Percentiles rank a stretch among this genome's conserved stretches.
These are phyloP conservation scores for Solanum rostratum DNA, from an alignment of 257 asterid species.

Conservation along the genomic window DNA sequence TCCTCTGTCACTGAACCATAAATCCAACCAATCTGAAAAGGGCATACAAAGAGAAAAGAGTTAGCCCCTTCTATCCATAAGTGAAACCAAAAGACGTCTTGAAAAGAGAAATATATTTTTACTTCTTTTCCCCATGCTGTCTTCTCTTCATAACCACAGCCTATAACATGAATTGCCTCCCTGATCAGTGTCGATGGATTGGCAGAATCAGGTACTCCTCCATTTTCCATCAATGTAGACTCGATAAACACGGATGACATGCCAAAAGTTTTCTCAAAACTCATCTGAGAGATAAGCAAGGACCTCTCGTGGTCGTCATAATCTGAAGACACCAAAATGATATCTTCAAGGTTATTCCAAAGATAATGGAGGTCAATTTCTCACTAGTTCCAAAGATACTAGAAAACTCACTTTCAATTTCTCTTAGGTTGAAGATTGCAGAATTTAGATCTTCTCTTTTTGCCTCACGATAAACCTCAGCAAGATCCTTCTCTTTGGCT, in stretches of 20 bases:
- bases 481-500: slow-evolving; percentile 55
- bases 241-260: slow-evolving; percentile 79
- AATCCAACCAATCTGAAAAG: slow-evolving; percentile 84
- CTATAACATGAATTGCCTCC: slow-evolving; percentile 93
- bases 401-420: slow-evolving; percentile 68
- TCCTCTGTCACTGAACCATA: slow-evolving; percentile 97
- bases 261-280: slow-evolving; percentile 97
- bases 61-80: background rate
- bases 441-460: slow-evolving; percentile 90
- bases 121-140: slow-evolving; percentile 99
- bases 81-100: background rate
- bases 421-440: slow-evolving; percentile 88
- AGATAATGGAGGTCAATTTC: background rate
- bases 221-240: slow-evolving; percentile 89
- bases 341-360: background rate
- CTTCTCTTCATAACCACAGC: slow-evolving; percentile 96
- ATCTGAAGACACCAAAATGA: slow-evolving; percentile 24
- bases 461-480: slow-evolving; percentile 78
- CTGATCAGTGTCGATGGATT: slow-evolving; percentile 71
- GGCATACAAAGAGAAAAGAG: background rate
- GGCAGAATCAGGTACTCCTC: slow-evolving; percentile 72
- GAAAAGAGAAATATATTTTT: slow-evolving; percentile 5
- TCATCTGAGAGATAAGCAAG: slow-evolving; percentile 81
- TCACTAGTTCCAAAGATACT: background rate
- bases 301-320: slow-evolving; percentile 93